Evolutionary conservation across 2,329 filamentous ascomycete species (phyloP).

Genomic region (Fusarium armeniacum): DNA sequence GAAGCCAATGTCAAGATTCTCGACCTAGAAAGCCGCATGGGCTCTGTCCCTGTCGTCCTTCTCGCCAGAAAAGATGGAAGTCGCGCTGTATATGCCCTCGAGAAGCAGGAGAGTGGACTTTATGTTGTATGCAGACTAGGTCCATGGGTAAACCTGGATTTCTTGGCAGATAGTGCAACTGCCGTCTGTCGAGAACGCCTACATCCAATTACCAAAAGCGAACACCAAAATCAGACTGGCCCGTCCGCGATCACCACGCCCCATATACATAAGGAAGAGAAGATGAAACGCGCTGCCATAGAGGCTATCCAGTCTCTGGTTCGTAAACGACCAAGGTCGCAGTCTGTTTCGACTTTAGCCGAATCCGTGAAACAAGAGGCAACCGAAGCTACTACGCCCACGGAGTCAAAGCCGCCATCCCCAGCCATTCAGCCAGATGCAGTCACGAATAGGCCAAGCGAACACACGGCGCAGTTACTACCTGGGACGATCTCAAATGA

Average conservation of each 20-base stretch:
- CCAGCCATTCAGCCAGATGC: slow-evolving; percentile 41
- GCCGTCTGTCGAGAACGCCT: slow-evolving; percentile 53
- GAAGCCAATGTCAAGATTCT: slow-evolving; percentile 74
- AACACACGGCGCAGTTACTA: background rate
- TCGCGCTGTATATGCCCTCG: slow-evolving; percentile 71
- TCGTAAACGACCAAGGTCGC: slow-evolving; percentile 64
- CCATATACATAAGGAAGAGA: slow-evolving; percentile 63
- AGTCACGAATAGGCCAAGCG: slow-evolving; percentile 3
- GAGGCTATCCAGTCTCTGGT: slow-evolving; percentile 74
- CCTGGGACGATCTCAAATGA: slow-evolving; percentile 2
- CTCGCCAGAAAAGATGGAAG: slow-evolving; percentile 71
- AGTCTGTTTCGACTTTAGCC: slow-evolving; percentile 58
- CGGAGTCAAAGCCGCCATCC: slow-evolving; percentile 42
- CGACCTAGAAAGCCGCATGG: slow-evolving; percentile 73
- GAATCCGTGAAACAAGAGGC: slow-evolving; percentile 45
- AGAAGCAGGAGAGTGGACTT: slow-evolving; percentile 71
- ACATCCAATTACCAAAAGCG: slow-evolving; percentile 31
- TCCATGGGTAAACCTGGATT: slow-evolving; percentile 72
- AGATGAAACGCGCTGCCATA: slow-evolving; percentile 71
- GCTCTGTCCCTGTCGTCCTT: slow-evolving; percentile 68
- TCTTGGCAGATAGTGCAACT: slow-evolving; percentile 66
- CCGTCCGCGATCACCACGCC: slow-evolving; percentile 58
- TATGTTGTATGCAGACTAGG: slow-evolving; percentile 79
- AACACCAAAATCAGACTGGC: slow-evolving; percentile 40
- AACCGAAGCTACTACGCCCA: slow-evolving; percentile 24